Percentiles rank a stretch among this genome's conserved stretches.
Evolutionary conservation across 495 filamentous ascomycete species (phyloP).

Genomic region (Trichoderma erinaceum): DNA sequence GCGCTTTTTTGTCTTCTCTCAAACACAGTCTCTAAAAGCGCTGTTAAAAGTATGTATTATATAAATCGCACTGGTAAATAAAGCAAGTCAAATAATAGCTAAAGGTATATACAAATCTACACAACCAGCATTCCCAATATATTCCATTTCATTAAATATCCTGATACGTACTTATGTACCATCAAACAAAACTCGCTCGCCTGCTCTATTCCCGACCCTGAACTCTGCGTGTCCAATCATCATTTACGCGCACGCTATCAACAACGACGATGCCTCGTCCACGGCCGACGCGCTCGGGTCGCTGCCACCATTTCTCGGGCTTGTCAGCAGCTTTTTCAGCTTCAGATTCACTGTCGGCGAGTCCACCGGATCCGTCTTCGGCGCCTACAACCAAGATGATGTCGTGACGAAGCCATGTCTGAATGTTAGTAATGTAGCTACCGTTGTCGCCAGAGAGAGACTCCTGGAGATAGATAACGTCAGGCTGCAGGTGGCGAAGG

Average conservation of each 20-base stretch:
- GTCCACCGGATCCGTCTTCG: conserved; percentile 73
- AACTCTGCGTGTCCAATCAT: conserved; percentile 77
- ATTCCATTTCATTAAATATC: background rate
- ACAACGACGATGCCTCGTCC: conserved; percentile 84
- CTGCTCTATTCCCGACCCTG: conserved; percentile 57
- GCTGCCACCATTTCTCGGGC: conserved; percentile 74
- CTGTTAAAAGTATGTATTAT: too few species aligned
- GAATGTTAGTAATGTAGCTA: conserved; percentile 60
- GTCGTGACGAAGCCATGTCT: conserved; percentile 78
- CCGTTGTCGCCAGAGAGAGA: conserved; percentile 68
- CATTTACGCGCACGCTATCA: conserved; percentile 66
- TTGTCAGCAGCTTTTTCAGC: conserved; percentile 48
- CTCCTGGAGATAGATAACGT: conserved; percentile 79
- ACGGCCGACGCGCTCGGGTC: conserved; percentile 70
- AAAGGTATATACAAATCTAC: conserved; percentile 6
- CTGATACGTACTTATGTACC: background rate
- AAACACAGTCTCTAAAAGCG: too few species aligned
- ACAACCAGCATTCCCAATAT: conserved; percentile 1
- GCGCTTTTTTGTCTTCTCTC: too few species aligned
- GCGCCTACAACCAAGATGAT: conserved; percentile 76
- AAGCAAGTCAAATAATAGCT: background rate
- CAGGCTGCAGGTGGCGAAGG: conserved; percentile 72
- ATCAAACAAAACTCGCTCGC: background rate
- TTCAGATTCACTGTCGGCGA: conserved; percentile 89
- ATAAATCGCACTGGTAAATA: background rate